Evolutionary conservation across 192 early-diverging fungal genomes (phyloP).

Genomic region (Podila clonocystis): DNA sequence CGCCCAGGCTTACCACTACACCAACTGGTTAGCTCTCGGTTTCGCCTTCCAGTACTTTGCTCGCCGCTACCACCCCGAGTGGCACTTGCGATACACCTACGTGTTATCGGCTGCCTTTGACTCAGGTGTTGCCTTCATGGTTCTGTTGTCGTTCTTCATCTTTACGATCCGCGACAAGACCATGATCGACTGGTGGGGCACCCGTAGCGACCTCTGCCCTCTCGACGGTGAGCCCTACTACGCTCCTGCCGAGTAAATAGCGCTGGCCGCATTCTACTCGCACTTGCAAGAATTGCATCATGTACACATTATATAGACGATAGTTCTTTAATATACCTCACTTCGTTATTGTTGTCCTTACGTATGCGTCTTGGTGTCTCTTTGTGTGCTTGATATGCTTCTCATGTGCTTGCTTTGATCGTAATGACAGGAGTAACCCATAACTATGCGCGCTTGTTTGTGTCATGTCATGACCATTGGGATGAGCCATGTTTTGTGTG

Average conservation of each 20-base stretch:
- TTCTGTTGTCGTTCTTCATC: constrained; percentile 25
- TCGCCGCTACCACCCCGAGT: constrained; percentile 52
- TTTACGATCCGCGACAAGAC: constrained; percentile 7
- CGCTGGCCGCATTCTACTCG: not conserved
- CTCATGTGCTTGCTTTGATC: no score
- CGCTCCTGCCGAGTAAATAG: not conserved
- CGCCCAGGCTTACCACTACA: constrained; percentile 49
- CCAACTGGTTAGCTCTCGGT: constrained; percentile 44
- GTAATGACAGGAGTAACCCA: no score
- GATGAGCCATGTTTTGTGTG: no score
- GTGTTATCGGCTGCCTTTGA: constrained; percentile 68
- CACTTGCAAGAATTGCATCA: not conserved
- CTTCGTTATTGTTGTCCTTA: no score
- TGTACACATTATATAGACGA: not conserved
- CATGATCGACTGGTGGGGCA: constrained; percentile 5
- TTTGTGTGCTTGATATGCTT: no score
- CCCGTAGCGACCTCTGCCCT: constrained; percentile 1
- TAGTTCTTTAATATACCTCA: not conserved
- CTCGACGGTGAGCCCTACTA: not conserved
- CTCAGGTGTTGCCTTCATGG: constrained; percentile 55
- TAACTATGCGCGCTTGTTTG: no score
- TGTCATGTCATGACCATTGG: no score
- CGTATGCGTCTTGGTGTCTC: no score
- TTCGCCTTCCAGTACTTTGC: constrained; percentile 61
- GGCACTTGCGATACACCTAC: constrained; percentile 73